phyloP scores from a whole-genome alignment of 2,329 filamentous ascomycete genomes.

The Colletotrichum graminicola region DNA sequence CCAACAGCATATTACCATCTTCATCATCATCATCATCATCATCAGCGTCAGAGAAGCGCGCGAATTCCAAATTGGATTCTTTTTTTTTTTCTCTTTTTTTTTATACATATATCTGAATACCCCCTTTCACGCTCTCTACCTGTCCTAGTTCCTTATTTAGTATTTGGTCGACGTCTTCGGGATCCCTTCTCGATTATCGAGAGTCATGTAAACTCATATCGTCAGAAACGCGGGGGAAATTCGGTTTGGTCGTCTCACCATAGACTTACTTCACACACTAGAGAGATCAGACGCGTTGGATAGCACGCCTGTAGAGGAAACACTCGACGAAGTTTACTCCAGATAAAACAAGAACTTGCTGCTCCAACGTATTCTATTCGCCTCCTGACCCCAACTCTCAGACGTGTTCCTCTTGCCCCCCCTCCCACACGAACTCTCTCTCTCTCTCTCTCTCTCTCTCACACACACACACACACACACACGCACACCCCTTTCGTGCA shows the following conservation, averaged over 20 bases:
- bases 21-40: slow-evolving; percentile 8
- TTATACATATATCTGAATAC: slow-evolving; percentile 21
- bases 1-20: slow-evolving; percentile 23
- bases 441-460: no score
- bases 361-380: neutral
- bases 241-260: neutral
- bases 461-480: neutral
- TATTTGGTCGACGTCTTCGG: neutral
- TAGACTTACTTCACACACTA: slow-evolving; percentile 27
- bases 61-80: slow-evolving; percentile 21
- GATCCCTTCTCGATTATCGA: neutral
- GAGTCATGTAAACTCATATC: slow-evolving; percentile 7
- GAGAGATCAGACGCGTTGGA: slow-evolving; percentile 33
- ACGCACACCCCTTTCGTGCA: neutral
- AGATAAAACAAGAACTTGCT: slow-evolving; percentile 24
- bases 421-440: no score
- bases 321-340: slow-evolving; percentile 2
- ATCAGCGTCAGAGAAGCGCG: slow-evolving; percentile 34
- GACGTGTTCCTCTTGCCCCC: slow-evolving; percentile 12
- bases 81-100: slow-evolving; percentile 6
- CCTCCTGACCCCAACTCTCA: slow-evolving; percentile 11
- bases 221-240: neutral
- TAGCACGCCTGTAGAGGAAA: slow-evolving; percentile 25
- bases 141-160: neutral
- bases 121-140: slow-evolving; percentile 27